Conservation (phyloP, 805 yeast genomes). For the Zygosaccharomyces bisporus region DNA sequence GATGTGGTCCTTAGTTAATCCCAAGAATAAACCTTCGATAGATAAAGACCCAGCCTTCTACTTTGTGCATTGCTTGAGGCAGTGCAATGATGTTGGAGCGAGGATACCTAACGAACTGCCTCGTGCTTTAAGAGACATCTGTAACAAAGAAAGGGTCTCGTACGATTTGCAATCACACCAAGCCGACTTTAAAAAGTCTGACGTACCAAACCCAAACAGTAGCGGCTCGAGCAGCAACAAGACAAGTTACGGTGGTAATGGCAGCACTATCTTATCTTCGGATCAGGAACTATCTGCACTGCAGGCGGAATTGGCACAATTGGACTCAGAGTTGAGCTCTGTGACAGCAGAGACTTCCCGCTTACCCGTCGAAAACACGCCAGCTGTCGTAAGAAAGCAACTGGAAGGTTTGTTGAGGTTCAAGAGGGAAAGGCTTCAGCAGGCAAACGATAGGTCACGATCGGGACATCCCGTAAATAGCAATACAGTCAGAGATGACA, state of each 20-base stretch:
- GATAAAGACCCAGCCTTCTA: conserved; percentile 92
- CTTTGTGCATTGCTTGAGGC: conserved; percentile 85
- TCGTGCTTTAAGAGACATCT: conserved; percentile 83
- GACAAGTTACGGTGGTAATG: conserved; percentile 39
- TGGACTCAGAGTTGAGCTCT: conserved; percentile 61
- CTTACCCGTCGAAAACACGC: conserved; percentile 16
- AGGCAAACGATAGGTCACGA: conserved; percentile 34
- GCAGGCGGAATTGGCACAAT: conserved; percentile 69
- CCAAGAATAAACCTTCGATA: conserved; percentile 78
- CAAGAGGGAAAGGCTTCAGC: conserved; percentile 57
- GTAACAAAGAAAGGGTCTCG: conserved; percentile 77
- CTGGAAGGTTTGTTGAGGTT: conserved; percentile 77
- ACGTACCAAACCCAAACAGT: conserved; percentile 17
- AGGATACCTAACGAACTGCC: conserved; percentile 95
- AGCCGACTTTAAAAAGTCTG: conserved; percentile 37
- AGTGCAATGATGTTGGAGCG: conserved; percentile 73
- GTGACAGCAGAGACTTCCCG: conserved; percentile 45
- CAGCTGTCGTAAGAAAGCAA: conserved; percentile 50
- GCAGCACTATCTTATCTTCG: conserved; percentile 40
- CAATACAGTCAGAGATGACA: conserved; percentile 54
- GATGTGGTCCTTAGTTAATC: conserved; percentile 95
- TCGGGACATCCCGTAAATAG: conserved; percentile 35
- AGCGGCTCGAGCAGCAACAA: conserved; percentile 27
- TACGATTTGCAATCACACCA: conserved; percentile 60
- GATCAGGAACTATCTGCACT: conserved; percentile 92